Conservation (phyloP, 257 asterid genomes). For the Parsonsia alboflavescens region DNA sequence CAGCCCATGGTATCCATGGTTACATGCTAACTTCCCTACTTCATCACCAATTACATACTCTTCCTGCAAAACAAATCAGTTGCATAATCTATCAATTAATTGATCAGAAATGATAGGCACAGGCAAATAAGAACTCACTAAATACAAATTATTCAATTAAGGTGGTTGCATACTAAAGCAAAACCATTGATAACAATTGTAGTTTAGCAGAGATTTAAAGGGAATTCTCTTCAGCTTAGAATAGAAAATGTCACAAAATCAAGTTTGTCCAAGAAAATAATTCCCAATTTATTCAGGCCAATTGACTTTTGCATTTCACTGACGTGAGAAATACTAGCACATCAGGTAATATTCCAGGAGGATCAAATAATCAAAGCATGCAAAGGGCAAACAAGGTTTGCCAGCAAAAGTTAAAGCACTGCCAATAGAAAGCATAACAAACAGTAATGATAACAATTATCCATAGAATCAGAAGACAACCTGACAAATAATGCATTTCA, state of each 20-base stretch:
- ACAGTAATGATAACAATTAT: background rate
- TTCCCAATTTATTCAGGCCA: background rate
- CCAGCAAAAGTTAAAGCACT: background rate
- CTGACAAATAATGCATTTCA: conserved; percentile 87
- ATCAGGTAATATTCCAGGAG: background rate
- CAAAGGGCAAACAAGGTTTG: background rate
- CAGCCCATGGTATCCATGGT: conserved; percentile 54
- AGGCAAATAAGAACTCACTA: background rate
- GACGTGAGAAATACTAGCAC: background rate
- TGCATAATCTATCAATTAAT: background rate
- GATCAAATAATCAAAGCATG: background rate
- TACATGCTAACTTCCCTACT: conserved; percentile 63
- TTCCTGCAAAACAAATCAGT: conserved; percentile 45
- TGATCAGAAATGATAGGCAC: background rate
- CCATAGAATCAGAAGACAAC: conserved; percentile 22
- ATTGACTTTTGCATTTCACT: background rate
- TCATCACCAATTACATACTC: conserved; percentile 65
- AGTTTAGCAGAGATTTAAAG: too few relatives aligned
- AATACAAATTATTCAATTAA: too few relatives aligned
- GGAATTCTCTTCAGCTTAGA: too few relatives aligned
- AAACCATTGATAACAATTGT: background rate
- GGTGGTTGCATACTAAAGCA: background rate
- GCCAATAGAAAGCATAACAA: background rate
- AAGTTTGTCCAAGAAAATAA: background rate
- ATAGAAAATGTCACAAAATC: background rate